A percentile compares a stretch with the other conserved stretches of the same genome.
Conservation (phyloP, 2,329 filamentous ascomycete species). For the Botrytis sinoallii region DNA sequence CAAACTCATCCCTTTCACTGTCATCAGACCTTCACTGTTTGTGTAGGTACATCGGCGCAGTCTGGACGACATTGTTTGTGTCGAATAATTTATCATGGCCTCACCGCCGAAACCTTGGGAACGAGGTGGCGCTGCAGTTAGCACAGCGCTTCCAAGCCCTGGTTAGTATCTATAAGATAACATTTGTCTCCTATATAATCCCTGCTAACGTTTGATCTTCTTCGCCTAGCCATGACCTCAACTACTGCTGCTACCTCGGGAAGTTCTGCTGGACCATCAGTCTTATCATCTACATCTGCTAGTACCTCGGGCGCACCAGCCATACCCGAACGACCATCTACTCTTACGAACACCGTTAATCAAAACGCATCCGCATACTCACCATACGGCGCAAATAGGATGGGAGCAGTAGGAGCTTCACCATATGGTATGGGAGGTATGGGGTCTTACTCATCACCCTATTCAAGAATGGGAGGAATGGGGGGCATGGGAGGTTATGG, state of each 20-base stretch:
- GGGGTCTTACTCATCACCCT: conserved; percentile 37
- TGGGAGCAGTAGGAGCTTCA: conserved; percentile 50
- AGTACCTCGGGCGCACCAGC: conserved; percentile 52
- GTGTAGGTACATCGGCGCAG: neutral
- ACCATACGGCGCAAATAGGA: conserved; percentile 53
- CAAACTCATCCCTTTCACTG: neutral
- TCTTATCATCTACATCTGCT: conserved; percentile 42
- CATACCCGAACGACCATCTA: conserved; percentile 76
- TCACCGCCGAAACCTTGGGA: conserved; percentile 99
- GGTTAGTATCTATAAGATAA: conserved; percentile 29
- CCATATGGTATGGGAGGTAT: conserved; percentile 43
- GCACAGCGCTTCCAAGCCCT: conserved; percentile 31
- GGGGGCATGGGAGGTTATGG: conserved; percentile 38
- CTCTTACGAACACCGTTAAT: conserved; percentile 76
- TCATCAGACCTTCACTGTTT: neutral
- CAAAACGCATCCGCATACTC: conserved; percentile 85
- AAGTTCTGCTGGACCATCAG: conserved; percentile 42
- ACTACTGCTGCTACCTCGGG: conserved; percentile 32
- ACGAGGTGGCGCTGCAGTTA: conserved; percentile 50
- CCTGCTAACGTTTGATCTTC: conserved; percentile 18
- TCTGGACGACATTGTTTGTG: neutral
- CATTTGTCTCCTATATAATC: conserved; percentile 17
- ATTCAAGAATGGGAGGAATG: conserved; percentile 25
- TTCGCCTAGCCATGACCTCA: conserved; percentile 39
- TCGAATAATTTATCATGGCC: conserved; percentile 47